These are phyloP conservation scores for Bidens hawaiensis DNA, from an alignment of 140 eudicot species.

Conservation along the genomic window DNA sequence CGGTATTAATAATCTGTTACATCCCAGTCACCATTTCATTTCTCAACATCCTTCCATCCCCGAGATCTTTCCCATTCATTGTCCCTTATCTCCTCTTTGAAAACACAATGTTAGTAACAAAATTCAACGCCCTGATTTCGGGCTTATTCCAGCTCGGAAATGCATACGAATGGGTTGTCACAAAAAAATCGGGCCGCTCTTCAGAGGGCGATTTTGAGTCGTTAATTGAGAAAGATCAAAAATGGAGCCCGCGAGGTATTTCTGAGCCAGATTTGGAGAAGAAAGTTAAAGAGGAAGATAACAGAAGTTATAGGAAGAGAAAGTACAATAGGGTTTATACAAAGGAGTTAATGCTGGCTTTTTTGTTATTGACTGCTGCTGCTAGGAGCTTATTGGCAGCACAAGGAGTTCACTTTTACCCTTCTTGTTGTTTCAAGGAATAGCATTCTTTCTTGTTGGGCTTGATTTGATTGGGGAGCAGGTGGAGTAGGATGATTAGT, in stretches of 20 bases:
- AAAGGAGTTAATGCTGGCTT: constrained; percentile 78
- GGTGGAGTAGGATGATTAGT: too few relatives aligned
- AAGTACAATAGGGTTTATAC: constrained; percentile 82
- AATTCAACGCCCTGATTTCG: constrained; percentile 95
- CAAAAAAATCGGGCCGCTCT: constrained; percentile 94
- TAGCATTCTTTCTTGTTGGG: constrained; percentile 88
- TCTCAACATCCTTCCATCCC: constrained; percentile 89
- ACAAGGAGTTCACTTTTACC: constrained; percentile 92
- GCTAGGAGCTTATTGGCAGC: constrained; percentile 86
- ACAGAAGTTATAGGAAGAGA: constrained; percentile 34
- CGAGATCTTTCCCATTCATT: constrained; percentile 81
- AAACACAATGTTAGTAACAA: constrained; percentile 95
- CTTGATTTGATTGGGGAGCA: constrained; percentile 94
- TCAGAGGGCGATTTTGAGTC: constrained; percentile 74
- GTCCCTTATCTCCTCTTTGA: constrained; percentile 91
- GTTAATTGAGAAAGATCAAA: constrained; percentile 33
- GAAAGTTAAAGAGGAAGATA: constrained; percentile 41
- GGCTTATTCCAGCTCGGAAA: constrained; percentile 93
- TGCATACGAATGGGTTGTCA: constrained; percentile 95
- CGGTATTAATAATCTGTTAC: constrained; percentile 82
- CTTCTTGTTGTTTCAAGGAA: constrained; percentile 91
- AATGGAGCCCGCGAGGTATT: constrained; percentile 21
- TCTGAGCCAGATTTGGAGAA: constrained; percentile 44
- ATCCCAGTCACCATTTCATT: constrained; percentile 82
- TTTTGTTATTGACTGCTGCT: constrained; percentile 76